Evolutionary conservation across 306 rosid species (phyloP), one percentile per base, ranked within the genome.

Genomic region (Rosa rugosa): DNA sequence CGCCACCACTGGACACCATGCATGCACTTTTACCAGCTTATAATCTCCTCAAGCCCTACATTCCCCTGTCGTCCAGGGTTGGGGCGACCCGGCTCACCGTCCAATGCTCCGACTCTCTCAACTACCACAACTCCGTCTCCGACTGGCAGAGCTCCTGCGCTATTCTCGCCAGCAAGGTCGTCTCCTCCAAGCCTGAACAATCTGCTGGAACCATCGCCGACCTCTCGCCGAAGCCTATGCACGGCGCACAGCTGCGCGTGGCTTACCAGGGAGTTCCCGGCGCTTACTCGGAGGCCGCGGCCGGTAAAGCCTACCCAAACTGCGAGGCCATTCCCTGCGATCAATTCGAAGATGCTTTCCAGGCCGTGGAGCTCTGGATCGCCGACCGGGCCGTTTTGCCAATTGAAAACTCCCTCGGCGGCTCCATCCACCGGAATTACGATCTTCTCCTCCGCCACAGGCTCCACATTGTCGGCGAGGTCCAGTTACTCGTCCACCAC

Each of bases 181-280:
- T 79, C 22, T 84, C 71, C n/a, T 14, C 92, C 3, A 80, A 90
- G n/a, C 45, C 97, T 1, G 82, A 91, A 36, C 85, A 86, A 49
- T 73, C 88, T 4, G 8, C 82, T 0, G 82, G 81, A 0, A 92
- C 96, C 2, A 93, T 92, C 67, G 87, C 98, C 0, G 99, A 95
- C 64, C 88, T 92, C 65, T 82, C 99, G 0, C 99, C 99, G 34
- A 97, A 98, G 5, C 99, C 99, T 66, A 95, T 91, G 99, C 99
- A 95, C 90, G 99, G 99, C 11, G 81, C 97, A 2, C 77, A 76
- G 79, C 89, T 95, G 1, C 93, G 98, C 22, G 99, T 95, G 5
- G 98, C 99, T 0, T 95, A 95, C 75, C 99, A 95, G 41, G 99
- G 99, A 0, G 99, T 91, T 3, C 99, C 99, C 17, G 99, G 99